Base-by-base conservation (phyloP, 805 yeast genomes). In the Kluyveromyces dobzhanskii region DNA sequence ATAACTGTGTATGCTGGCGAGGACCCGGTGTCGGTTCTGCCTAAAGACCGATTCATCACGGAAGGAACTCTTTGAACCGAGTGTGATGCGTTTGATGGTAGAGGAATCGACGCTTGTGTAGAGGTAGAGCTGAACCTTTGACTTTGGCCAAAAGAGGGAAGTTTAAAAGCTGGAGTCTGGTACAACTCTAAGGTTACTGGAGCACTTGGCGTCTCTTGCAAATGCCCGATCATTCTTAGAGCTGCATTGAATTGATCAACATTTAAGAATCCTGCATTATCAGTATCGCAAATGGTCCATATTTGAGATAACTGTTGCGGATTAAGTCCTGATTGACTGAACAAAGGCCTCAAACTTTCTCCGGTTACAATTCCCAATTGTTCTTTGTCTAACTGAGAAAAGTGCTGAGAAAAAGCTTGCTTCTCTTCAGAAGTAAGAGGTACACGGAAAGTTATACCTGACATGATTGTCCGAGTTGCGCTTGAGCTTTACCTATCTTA, bases 261-360 rank as follows among this genome's bases (percentile, higher is more conserved):
- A 49, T 80, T 81, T 46, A 92, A 68, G 53, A 80, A 83, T 0
- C 99, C 99, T 46, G 78, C 71, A 64, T 86, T 86, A 43, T 77
- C 79, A n/a, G 75, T 73, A 62, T 92, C 99, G n/a, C 95, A 87
- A 26, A 83, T 58, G 59, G 84, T 88, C 98, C 98, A 92, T 46
- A 92, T 80, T 61, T 87, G 92, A 8, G 96, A 95, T 26, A 92
- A 68, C 23, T 74, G 65, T 13, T 78, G 68, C 3, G 94, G 80
- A 4, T 92, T 78, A 35, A 92, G 69, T 1, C 94, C 94, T 3
- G 94, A 79, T 43, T 82, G 83, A 51, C 87, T 95, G 46, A 92
- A 78, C 5, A 94, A 69, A 10, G 85, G 71, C 48, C 92, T 76
- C 10, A 95, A 85, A 29, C 80, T 77, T 28, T 82, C 88, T 26